Percentiles rank a stretch among this genome's conserved stretches.
These are phyloP conservation scores for Calvatia gigantea DNA, from an alignment of 768 basidiomycete genomes.

Conservation along the genomic window DNA sequence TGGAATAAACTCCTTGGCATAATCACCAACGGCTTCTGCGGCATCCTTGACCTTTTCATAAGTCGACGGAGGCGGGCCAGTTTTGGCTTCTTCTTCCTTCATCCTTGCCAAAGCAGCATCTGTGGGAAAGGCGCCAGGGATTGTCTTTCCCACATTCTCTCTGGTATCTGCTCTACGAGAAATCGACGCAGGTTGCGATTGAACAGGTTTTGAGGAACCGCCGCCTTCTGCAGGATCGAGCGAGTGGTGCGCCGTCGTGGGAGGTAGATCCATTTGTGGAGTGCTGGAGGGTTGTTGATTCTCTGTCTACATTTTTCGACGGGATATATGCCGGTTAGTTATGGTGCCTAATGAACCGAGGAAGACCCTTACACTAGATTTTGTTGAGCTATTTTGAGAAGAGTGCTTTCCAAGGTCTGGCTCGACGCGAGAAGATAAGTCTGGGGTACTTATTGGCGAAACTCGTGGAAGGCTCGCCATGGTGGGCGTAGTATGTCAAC, in stretches of 20 bases:
- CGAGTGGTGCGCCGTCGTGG: not conserved
- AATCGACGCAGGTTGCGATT: not conserved
- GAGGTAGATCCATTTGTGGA: not conserved
- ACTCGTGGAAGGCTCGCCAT: slow-evolving; percentile 2
- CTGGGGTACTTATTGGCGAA: not conserved
- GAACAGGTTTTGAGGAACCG: not conserved
- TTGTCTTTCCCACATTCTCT: not conserved
- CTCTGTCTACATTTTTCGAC: not conserved
- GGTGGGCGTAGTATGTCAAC: not conserved
- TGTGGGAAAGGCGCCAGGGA: not conserved
- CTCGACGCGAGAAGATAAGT: not conserved
- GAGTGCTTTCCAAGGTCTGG: not conserved
- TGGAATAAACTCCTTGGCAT: slow-evolving; percentile 2
- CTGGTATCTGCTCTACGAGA: not conserved
- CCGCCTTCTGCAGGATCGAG: not conserved
- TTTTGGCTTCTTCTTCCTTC: not conserved
- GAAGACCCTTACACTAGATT: no score
- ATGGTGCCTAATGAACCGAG: no score
- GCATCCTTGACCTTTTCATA: not conserved
- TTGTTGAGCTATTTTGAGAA: not conserved
- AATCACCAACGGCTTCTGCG: not conserved
- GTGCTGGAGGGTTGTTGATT: not conserved
- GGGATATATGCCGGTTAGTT: no score
- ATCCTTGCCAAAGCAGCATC: not conserved
- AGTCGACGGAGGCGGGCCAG: not conserved